Conservation (phyloP, 108 stramenopile species). For the Craspedostauros australis region DNA sequence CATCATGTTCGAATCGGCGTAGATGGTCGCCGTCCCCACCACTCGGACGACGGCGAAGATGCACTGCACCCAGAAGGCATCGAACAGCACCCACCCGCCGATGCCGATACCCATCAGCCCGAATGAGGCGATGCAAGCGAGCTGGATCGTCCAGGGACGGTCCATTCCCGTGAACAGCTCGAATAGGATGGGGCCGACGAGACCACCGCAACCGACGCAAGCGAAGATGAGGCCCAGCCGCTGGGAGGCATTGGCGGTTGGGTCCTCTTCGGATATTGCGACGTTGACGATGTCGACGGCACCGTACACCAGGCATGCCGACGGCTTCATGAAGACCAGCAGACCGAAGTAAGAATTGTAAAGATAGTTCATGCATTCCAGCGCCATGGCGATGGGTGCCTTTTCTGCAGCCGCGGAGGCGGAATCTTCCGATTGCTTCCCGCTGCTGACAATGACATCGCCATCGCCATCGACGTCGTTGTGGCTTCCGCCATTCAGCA, state of each 20-base stretch:
- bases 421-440: too few relatives aligned
- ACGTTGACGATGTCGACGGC: conserved; percentile 64
- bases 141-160: conserved; percentile 32
- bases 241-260: too few relatives aligned
- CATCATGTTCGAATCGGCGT: conserved; percentile 46
- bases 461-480: not conserved
- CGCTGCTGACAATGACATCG: not conserved
- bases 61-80: conserved; percentile 21
- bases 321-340: conserved; percentile 47
- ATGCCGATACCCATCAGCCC: conserved; percentile 32
- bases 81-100: conserved; percentile 16
- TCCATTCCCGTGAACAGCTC: conserved; percentile 46
- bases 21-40: conserved; percentile 42
- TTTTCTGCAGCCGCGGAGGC: too few relatives aligned
- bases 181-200: conserved; percentile 44
- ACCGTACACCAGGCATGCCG: conserved; percentile 39
- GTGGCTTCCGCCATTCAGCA: too few relatives aligned
- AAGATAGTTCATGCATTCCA: conserved; percentile 42
- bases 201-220: conserved; percentile 54
- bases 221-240: conserved; percentile 64
- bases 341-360: conserved; percentile 37
- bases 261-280: conserved; percentile 22
- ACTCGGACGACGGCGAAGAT: conserved; percentile 37
- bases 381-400: conserved; percentile 31
- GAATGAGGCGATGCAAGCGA: conserved; percentile 44